Evolutionary conservation across 306 rosid genomes (phyloP).

Genomic region (Casuarina equisetifolia): DNA sequence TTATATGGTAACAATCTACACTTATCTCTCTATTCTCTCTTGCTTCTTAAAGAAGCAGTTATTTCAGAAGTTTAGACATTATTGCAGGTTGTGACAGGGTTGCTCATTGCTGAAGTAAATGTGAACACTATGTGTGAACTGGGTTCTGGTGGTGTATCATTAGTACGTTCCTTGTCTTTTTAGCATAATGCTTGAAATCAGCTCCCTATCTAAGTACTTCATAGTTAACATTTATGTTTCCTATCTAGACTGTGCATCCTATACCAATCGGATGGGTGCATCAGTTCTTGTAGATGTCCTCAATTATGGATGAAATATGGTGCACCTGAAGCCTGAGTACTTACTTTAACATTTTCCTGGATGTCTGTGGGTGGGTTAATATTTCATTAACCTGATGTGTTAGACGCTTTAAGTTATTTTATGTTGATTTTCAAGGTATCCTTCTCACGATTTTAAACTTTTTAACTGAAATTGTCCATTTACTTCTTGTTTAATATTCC

Average conservation of each 20-base stretch:
- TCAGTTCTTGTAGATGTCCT: not conserved
- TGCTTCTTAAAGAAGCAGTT: not conserved
- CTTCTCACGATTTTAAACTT: not conserved
- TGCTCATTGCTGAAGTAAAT: constrained; percentile 77
- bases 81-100: constrained; percentile 75
- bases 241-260: not conserved
- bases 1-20: constrained; percentile 54
- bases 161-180: constrained; percentile 46
- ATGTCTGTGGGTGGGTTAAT: not conserved
- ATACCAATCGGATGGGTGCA: not conserved
- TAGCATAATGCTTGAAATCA: not conserved
- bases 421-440: not conserved
- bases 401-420: not conserved
- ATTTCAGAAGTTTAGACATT: constrained; percentile 8
- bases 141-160: constrained; percentile 76
- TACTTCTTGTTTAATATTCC: not conserved
- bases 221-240: not conserved
- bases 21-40: not conserved
- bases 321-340: not conserved
- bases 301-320: not conserved
- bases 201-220: no score
- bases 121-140: constrained; percentile 79
- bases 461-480: not conserved
- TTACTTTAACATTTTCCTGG: not conserved
- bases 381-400: not conserved